Percentiles rank a stretch among this genome's conserved stretches.
Evolutionary conservation across 2,329 filamentous ascomycete species (phyloP).

Genomic region (Aspergillus sojae): DNA sequence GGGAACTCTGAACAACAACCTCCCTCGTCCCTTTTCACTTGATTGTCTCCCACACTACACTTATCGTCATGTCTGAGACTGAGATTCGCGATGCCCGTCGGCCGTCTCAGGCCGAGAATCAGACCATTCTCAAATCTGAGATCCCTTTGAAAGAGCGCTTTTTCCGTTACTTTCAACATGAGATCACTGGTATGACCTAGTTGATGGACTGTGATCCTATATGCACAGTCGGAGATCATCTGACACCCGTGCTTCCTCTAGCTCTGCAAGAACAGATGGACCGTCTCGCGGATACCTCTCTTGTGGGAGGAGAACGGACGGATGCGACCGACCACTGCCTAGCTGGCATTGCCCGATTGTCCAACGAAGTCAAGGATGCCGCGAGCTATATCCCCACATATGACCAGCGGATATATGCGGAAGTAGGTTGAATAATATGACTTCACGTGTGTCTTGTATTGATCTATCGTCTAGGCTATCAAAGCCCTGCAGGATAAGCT

Average conservation of each 20-base stretch:
- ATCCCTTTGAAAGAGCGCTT: slow-evolving; percentile 72
- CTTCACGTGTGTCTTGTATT: slow-evolving; percentile 15
- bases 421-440: slow-evolving; percentile 53
- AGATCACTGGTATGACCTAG: slow-evolving; percentile 64
- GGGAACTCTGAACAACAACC: neutral
- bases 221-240: slow-evolving; percentile 15
- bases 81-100: slow-evolving; percentile 31
- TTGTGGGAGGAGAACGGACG: slow-evolving; percentile 72
- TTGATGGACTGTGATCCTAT: slow-evolving; percentile 6
- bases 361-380: slow-evolving; percentile 82
- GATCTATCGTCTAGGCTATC: slow-evolving; percentile 61
- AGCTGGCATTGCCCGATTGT: slow-evolving; percentile 76
- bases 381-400: slow-evolving; percentile 82
- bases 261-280: slow-evolving; percentile 77
- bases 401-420: slow-evolving; percentile 82
- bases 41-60: neutral
- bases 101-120: slow-evolving; percentile 36
- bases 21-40: neutral
- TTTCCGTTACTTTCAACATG: slow-evolving; percentile 79
- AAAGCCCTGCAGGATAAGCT: slow-evolving; percentile 80
- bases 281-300: slow-evolving; percentile 63
- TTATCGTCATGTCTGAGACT: slow-evolving; percentile 32
- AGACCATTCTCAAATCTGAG: slow-evolving; percentile 38
- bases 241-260: slow-evolving; percentile 40
- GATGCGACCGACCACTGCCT: slow-evolving; percentile 81